Evolutionary conservation across 2,329 filamentous ascomycete genomes (phyloP).

Genomic region (Knufia petricola): DNA sequence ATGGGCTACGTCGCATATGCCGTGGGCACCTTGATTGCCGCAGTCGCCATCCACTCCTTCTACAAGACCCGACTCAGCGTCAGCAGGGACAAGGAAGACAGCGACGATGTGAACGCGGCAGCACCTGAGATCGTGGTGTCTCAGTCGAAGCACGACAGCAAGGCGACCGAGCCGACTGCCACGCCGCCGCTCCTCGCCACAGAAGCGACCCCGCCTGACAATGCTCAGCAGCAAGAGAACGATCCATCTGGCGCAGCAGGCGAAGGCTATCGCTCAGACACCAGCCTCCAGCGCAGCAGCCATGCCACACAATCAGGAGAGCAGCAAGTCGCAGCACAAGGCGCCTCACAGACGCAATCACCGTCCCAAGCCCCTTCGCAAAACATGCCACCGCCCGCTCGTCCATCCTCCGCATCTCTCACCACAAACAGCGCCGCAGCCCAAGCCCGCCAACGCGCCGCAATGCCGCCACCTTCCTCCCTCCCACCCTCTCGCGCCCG

Average conservation of each 20-base stretch:
- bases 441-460: constrained; percentile 8
- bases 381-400: constrained; percentile 1
- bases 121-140: neutral
- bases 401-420: neutral
- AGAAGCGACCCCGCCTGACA: neutral
- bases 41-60: constrained; percentile 1
- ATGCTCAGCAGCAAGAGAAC: neutral
- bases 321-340: neutral
- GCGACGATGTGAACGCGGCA: neutral
- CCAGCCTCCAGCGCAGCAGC: neutral
- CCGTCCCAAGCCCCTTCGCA: no score
- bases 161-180: neutral
- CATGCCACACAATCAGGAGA: neutral
- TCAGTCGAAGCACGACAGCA: neutral
- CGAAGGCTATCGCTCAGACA: neutral
- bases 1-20: constrained; percentile 10
- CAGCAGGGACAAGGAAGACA: neutral
- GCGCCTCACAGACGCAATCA: neutral
- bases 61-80: neutral
- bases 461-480: constrained; percentile 5
- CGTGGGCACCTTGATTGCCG: constrained; percentile 5
- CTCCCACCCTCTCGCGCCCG: constrained; percentile 3
- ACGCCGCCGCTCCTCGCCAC: neutral
- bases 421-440: neutral
- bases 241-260: neutral